A percentile compares a stretch with the other conserved stretches of the same genome.
These are phyloP conservation scores for Monilinia fructigena DNA, from an alignment of 2,329 filamentous ascomycete genomes.

Conservation along the genomic window DNA sequence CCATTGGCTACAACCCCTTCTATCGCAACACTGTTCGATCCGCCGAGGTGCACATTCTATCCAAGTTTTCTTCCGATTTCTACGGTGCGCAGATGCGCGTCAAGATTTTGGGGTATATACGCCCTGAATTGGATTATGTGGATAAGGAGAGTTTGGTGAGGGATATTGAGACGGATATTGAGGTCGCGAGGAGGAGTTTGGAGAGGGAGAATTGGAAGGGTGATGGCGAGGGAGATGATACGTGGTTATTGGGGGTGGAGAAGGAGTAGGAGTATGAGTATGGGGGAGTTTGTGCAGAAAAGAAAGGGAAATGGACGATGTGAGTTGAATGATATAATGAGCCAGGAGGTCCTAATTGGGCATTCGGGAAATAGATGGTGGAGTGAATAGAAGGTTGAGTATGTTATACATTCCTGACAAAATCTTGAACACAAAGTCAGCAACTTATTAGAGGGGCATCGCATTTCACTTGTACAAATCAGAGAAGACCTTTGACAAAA, in stretches of 20 bases:
- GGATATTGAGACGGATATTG: constrained; percentile 87
- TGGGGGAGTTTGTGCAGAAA: not conserved
- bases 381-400: not conserved
- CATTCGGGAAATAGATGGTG: constrained; percentile 11
- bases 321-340: not conserved
- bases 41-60: constrained; percentile 88
- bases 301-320: not conserved
- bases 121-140: constrained; percentile 86
- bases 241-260: constrained; percentile 26
- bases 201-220: constrained; percentile 59
- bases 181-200: constrained; percentile 74
- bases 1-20: constrained; percentile 94
- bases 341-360: not conserved
- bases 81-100: constrained; percentile 80
- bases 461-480: not conserved
- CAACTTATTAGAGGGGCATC: not conserved
- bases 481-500: not conserved
- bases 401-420: not conserved
- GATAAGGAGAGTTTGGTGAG: constrained; percentile 78
- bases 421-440: not conserved
- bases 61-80: constrained; percentile 75
- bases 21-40: constrained; percentile 87
- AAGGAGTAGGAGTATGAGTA: not conserved
- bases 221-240: constrained; percentile 24
- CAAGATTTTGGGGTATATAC: constrained; percentile 80